Evolutionary conservation across 2,329 filamentous ascomycete genomes (phyloP).

Genomic region (Diplodia seriata): DNA sequence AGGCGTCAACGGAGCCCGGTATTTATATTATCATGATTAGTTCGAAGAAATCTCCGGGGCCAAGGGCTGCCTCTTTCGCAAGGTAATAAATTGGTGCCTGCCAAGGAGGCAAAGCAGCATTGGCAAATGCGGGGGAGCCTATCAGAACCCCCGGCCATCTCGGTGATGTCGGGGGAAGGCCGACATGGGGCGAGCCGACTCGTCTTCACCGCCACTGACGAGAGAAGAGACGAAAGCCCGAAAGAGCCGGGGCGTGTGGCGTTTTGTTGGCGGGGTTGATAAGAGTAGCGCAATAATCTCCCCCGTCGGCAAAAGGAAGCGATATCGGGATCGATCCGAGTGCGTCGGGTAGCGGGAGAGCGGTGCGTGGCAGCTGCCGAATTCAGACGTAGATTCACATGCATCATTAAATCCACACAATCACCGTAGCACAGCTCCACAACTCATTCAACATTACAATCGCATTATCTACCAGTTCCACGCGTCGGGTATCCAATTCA

Average conservation of each 20-base stretch:
- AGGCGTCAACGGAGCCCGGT: neutral
- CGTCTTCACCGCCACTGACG: conserved; percentile 18
- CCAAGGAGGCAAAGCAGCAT: conserved; percentile 3
- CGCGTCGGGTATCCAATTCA: neutral
- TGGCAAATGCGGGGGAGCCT: conserved; percentile 14
- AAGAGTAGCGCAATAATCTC: neutral
- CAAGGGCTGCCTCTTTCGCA: neutral
- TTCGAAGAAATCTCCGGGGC: neutral
- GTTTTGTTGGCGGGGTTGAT: neutral
- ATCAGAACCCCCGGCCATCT: conserved; percentile 20
- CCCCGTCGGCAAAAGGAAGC: neutral
- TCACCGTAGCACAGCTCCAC: neutral
- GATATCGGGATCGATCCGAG: neutral
- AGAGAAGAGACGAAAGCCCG: too few species aligned
- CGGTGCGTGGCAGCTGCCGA: neutral
- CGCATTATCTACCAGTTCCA: neutral
- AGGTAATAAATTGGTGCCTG: neutral
- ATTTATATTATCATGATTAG: neutral
- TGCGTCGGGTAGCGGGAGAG: neutral
- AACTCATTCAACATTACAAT: neutral
- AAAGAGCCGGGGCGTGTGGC: neutral
- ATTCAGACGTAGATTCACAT: too few species aligned
- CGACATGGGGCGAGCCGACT: neutral
- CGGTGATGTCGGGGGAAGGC: conserved; percentile 15
- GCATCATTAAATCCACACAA: too few species aligned